Conservation (phyloP, 331 rosid genomes). For the Malus hybrid region DNA sequence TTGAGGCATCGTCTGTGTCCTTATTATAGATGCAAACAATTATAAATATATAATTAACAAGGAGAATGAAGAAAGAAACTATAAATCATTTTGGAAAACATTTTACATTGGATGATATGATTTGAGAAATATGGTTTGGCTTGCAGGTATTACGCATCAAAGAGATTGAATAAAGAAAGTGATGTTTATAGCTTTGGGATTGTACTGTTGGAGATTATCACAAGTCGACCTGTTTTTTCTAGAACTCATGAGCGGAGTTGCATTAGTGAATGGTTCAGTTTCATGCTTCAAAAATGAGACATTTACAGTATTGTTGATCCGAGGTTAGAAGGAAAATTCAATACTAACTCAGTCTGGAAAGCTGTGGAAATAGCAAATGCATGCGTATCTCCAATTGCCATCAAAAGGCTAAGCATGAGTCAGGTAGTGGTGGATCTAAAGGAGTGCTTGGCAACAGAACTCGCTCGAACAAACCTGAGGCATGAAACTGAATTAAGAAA, state of each 20-base stretch:
- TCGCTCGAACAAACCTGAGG: neutral
- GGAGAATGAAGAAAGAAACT: too few species aligned
- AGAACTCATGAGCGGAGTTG: too few species aligned
- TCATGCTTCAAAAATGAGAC: constrained; percentile 5
- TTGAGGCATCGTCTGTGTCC: too few species aligned
- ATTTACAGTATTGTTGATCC: constrained; percentile 19
- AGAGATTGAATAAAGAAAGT: constrained; percentile 23
- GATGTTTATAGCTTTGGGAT: neutral
- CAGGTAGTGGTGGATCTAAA: constrained; percentile 18
- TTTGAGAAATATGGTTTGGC: neutral
- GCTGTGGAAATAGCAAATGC: constrained; percentile 23
- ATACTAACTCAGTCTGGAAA: constrained; percentile 17
- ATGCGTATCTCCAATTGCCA: constrained; percentile 1
- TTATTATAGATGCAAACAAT: too few species aligned
- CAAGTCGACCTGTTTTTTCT: neutral
- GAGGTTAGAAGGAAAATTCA: constrained; percentile 10
- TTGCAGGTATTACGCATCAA: constrained; percentile 16
- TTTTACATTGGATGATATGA: neutral
- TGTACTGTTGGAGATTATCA: neutral
- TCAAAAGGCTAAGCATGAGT: constrained; percentile 27
- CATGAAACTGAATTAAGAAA: neutral
- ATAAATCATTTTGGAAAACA: too few species aligned
- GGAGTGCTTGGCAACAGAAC: constrained; percentile 8
- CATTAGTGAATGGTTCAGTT: too few species aligned
- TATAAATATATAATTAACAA: too few species aligned